Conservation (phyloP, 768 basidiomycete species). For the Termitomyces sp. region DNA sequence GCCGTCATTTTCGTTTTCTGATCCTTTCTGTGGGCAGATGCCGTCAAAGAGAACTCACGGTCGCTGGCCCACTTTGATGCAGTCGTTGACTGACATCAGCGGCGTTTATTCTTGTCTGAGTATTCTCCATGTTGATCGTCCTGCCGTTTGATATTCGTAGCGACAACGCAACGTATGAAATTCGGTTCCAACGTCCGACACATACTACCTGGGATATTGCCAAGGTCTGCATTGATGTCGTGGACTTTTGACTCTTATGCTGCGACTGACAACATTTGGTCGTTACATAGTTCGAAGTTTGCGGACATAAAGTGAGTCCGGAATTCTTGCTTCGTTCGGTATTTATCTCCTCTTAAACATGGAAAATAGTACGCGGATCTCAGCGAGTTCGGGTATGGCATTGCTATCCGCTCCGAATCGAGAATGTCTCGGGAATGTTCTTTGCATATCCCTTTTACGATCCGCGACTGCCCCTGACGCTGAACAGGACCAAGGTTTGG, state of each 20-base stretch:
- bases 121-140: not conserved
- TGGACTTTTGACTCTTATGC: slow-evolving; percentile 47
- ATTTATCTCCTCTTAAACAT: not conserved
- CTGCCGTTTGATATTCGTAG: slow-evolving; percentile 82
- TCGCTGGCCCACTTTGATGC: slow-evolving; percentile 81
- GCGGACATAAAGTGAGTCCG: slow-evolving; percentile 76
- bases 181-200: slow-evolving; percentile 89
- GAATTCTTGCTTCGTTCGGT: not conserved
- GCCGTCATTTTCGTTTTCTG: not conserved
- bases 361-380: slow-evolving; percentile 38
- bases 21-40: slow-evolving; percentile 30
- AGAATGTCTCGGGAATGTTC: slow-evolving; percentile 81
- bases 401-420: slow-evolving; percentile 90
- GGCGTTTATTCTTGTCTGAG: slow-evolving; percentile 25
- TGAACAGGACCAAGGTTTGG: slow-evolving; percentile 80
- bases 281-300: slow-evolving; percentile 86
- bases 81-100: slow-evolving; percentile 83
- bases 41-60: slow-evolving; percentile 58
- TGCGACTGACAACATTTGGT: not conserved
- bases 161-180: slow-evolving; percentile 87
- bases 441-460: slow-evolving; percentile 87
- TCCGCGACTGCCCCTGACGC: slow-evolving; percentile 89
- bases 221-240: slow-evolving; percentile 37
- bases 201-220: slow-evolving; percentile 88
- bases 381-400: slow-evolving; percentile 93